Evolutionary conservation across 352 stramenopile species (phyloP).

Genomic region (Globisporangium cystogenes): DNA sequence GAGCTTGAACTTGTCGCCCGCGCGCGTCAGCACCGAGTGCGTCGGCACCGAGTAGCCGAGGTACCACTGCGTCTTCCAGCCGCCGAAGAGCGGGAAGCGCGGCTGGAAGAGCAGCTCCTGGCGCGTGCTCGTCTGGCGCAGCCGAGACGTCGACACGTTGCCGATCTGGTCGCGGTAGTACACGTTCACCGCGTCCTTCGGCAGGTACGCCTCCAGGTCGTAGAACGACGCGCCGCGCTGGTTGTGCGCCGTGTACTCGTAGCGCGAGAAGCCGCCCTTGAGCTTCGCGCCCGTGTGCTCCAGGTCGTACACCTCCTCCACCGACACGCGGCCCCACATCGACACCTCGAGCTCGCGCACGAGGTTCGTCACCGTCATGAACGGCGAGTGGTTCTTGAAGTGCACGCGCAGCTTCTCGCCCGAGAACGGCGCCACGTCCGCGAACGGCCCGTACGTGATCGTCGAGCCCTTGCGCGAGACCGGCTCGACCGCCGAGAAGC

Average conservation of each 20-base stretch:
- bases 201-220: conserved; percentile 60
- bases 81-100: conserved; percentile 85
- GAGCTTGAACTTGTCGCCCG: conserved; percentile 73
- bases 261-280: conserved; percentile 83
- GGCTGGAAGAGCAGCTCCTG: conserved; percentile 79
- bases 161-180: conserved; percentile 91
- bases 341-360: conserved; percentile 87
- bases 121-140: conserved; percentile 41
- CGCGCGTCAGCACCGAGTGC: conserved; percentile 64
- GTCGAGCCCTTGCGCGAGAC: conserved; percentile 64
- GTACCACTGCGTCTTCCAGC: conserved; percentile 89
- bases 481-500: conserved; percentile 49
- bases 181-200: conserved; percentile 76
- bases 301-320: conserved; percentile 87
- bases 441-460: conserved; percentile 78
- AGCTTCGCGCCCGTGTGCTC: conserved; percentile 81
- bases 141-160: conserved; percentile 83
- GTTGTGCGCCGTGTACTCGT: conserved; percentile 72
- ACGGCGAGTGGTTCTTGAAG: conserved; percentile 85
- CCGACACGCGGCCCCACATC: conserved; percentile 85
- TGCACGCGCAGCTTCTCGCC: conserved; percentile 51
- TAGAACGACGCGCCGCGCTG: conserved; percentile 72
- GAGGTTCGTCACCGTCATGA: conserved; percentile 80
- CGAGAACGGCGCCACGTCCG: conserved; percentile 43
- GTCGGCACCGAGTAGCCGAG: conserved; percentile 84